Evolutionary conservation across 768 basidiomycete species (phyloP).

Genomic region (Tulasnella calospora): DNA sequence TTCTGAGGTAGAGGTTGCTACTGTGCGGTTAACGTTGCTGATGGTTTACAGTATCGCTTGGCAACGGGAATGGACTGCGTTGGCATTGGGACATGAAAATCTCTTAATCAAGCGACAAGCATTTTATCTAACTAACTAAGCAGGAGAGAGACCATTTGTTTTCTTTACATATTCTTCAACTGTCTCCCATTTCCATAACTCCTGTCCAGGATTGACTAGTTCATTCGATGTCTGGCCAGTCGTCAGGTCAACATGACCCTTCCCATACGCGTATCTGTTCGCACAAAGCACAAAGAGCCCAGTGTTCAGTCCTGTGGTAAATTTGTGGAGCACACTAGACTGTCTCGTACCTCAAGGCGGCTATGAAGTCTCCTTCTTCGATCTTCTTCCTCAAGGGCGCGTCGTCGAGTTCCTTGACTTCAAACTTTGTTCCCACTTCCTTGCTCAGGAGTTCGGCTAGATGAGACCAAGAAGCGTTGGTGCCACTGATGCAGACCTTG

Average conservation of each 20-base stretch:
- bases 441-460: background rate
- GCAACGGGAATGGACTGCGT: background rate
- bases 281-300: background rate
- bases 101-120: background rate
- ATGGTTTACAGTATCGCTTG: background rate
- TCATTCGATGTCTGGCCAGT: background rate
- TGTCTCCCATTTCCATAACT: conserved; percentile 3
- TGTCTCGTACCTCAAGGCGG: background rate
- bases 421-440: background rate
- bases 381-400: background rate
- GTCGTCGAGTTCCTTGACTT: background rate
- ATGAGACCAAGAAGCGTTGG: background rate
- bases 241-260: background rate
- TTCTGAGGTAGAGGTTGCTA: no score
- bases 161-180: background rate
- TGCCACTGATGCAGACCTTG: background rate
- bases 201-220: conserved; percentile 2
- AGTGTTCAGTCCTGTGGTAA: background rate
- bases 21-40: background rate
- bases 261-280: background rate
- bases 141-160: background rate
- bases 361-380: background rate
- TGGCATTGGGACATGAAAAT: background rate
- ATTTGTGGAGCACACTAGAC: background rate
- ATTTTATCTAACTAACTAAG: background rate